Conservation (phyloP, 1,139 yeast species). For the Zygosaccharomyces pseudobailii region DNA sequence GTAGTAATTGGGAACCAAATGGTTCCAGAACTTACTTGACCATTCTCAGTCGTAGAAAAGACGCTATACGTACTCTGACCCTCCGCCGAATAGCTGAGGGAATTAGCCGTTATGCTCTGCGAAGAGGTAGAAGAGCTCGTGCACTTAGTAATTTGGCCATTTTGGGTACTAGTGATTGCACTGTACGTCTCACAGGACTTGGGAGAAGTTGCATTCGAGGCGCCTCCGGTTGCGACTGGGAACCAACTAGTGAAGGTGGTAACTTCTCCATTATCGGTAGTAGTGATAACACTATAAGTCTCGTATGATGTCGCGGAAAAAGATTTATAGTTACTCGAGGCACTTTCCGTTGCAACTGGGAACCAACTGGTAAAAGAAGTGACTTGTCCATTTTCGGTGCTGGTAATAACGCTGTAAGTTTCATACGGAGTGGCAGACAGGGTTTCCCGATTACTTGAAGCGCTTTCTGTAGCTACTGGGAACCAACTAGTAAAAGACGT, state of each 20-base stretch:
- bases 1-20: constrained; percentile 17
- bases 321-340: too few relatives aligned
- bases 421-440: background rate
- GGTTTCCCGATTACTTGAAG: background rate
- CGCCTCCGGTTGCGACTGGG: constrained; percentile 12
- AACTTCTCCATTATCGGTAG: constrained; percentile 13
- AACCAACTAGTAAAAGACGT: constrained; percentile 10
- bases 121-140: too few relatives aligned
- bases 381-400: constrained; percentile 5
- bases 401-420: constrained; percentile 7
- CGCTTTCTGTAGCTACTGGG: constrained; percentile 8
- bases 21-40: constrained; percentile 13
- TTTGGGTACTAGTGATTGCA: constrained; percentile 1
- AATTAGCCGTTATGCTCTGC: background rate
- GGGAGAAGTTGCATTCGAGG: constrained; percentile 2
- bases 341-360: constrained; percentile 4
- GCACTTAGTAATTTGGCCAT: background rate
- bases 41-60: constrained; percentile 12
- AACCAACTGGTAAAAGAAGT: constrained; percentile 10
- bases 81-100: background rate
- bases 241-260: constrained; percentile 15
- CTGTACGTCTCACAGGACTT: constrained; percentile 7
- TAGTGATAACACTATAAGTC: constrained; percentile 16
- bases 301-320: constrained; percentile 2
- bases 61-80: background rate